These are phyloP conservation scores for Penicillium sp. DNA, from an alignment of 2,329 filamentous ascomycete genomes.

Conservation along the genomic window DNA sequence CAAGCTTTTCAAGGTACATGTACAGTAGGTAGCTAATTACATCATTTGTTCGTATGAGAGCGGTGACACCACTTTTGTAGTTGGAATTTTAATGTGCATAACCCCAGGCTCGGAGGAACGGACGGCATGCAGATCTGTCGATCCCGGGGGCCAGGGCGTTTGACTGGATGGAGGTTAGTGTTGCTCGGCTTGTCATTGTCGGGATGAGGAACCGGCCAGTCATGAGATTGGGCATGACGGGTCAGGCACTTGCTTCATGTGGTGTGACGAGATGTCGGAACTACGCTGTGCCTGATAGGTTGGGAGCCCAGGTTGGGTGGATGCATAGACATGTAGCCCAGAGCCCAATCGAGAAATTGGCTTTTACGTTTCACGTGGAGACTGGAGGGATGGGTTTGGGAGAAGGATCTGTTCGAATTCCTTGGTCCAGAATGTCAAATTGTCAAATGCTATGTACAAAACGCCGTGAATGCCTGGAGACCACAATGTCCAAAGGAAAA, in stretches of 20 bases:
- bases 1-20: not conserved
- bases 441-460: constrained; percentile 1
- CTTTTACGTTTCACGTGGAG: not conserved
- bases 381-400: not conserved
- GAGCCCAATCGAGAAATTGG: not conserved
- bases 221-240: not conserved
- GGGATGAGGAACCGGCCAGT: constrained; percentile 17
- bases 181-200: constrained; percentile 6
- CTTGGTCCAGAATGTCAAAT: not conserved
- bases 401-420: not conserved
- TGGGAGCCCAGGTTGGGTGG: not conserved
- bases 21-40: constrained; percentile 1
- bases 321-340: not conserved
- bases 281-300: not conserved
- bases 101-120: not conserved
- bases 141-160: not conserved
- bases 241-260: not conserved
- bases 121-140: constrained; percentile 5
- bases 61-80: not conserved
- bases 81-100: not conserved
- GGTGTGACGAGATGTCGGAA: not conserved
- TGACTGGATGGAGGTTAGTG: not conserved
- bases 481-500: constrained; percentile 8
- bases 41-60: constrained; percentile 2
- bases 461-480: constrained; percentile 15